Base-by-base conservation (phyloP, 163 green algal species). In the Trebouxiophyceae sp. region DNA sequence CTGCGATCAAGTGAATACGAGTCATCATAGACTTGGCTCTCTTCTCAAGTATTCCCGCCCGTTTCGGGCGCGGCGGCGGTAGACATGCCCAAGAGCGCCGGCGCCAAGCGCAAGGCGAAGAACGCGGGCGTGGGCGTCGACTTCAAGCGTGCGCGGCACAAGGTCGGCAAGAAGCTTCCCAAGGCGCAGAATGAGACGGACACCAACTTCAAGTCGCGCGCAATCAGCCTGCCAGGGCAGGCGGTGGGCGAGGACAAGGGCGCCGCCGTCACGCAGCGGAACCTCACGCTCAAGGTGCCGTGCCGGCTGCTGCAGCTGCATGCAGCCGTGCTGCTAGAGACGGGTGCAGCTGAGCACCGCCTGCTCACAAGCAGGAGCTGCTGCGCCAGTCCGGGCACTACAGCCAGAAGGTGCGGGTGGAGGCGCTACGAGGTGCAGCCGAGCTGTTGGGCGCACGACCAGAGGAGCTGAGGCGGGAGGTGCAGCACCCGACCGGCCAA, bases 61-160 rank as follows among this genome's bases (percentile, higher is more conserved):
- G n/a, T n/a, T n/a, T n/a, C n/a, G n/a, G n/a, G n/a, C n/a, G n/a
- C n/a, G n/a, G n/a, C n/a, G n/a, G n/a, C n/a, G n/a, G n/a, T n/a
- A n/a, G 16, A 50, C 8, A 69, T 63, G 50, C 29, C 27, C 33
- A 80, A 66, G 78, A 78, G 63, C 65, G 75, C 63, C 16, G 39
- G 39, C 16, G 39, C 39, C 39, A 50, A 50, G 39, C 8, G 39
- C 33, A 86, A 86, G 33, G 61, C 76, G 26, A 88, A 86, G 57
- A 91, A 92, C 60, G 55, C 84, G 0, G 90, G 90, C 5, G 86
- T 95, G 7, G 90, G 90, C 4, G 66, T 96, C 0, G 90, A 96
- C 70, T 96, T 96, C 62, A 84, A 85, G 60, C 70, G 82, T 6
- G 87, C 86, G 32, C 93, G 93, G 73, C 76, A 80, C 68, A 89